Evolutionary conservation across 2,329 filamentous ascomycete genomes (phyloP).

Genomic region (Neophaeococcomyces aloes): DNA sequence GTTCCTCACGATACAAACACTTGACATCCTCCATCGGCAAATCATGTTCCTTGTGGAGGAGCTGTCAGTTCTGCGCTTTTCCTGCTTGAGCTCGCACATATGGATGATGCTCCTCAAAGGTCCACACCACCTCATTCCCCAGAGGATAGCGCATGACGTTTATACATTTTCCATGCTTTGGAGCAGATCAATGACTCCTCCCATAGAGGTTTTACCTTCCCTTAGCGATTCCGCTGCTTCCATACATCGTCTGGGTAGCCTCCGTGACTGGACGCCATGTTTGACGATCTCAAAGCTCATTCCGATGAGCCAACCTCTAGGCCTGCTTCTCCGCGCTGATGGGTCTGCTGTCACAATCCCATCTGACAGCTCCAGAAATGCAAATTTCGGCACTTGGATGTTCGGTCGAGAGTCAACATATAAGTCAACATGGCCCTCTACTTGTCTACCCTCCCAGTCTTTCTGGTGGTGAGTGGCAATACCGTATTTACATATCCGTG

Average conservation of each 20-base stretch:
- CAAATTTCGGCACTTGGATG: conserved; percentile 4
- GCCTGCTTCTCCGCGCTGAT: conserved; percentile 4
- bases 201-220: background rate
- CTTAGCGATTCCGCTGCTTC: background rate
- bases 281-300: background rate
- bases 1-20: too few species aligned
- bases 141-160: conserved; percentile 1
- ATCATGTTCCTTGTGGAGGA: too few species aligned
- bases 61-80: too few species aligned
- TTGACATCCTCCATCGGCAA: too few species aligned
- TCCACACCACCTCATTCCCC: background rate
- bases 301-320: background rate
- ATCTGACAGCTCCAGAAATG: conserved; percentile 7
- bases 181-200: background rate
- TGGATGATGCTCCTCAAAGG: background rate
- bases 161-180: background rate
- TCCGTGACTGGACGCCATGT: background rate
- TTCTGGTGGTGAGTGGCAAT: background rate
- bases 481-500: background rate
- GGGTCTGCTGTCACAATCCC: background rate
- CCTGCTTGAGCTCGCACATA: background rate
- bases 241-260: too few species aligned
- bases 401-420: background rate
- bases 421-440: background rate
- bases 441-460: background rate